phyloP scores from a whole-genome alignment of 805 yeast species.

The Pichia deserticola region DNA sequence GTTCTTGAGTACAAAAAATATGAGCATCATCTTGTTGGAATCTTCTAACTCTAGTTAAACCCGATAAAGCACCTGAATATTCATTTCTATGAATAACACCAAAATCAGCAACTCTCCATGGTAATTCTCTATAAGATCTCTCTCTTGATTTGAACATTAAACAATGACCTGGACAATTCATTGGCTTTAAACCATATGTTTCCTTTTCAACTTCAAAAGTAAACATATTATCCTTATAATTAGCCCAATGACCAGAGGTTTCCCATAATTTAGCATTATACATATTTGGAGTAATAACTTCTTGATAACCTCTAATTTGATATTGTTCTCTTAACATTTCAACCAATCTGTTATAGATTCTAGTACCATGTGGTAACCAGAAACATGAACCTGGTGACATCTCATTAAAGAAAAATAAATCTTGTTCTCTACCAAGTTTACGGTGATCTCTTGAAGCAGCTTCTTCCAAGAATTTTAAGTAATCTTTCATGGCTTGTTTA shows the following conservation, averaged over 20 bases:
- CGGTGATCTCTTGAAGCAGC: slow-evolving; percentile 96
- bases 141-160: slow-evolving; percentile 67
- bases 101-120: slow-evolving; percentile 80
- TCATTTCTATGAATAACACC: slow-evolving; percentile 92
- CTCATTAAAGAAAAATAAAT: slow-evolving; percentile 90
- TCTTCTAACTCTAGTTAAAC: slow-evolving; percentile 85
- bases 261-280: slow-evolving; percentile 97
- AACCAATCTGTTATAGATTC: slow-evolving; percentile 85
- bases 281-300: slow-evolving; percentile 99
- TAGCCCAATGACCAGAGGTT: slow-evolving; percentile 93
- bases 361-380: slow-evolving; percentile 99
- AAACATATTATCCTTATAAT: slow-evolving; percentile 92
- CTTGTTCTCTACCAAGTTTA: slow-evolving; percentile 94
- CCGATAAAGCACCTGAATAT: slow-evolving; percentile 88
- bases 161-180: slow-evolving; percentile 59
- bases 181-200: slow-evolving; percentile 69
- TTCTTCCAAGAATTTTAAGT: slow-evolving; percentile 88
- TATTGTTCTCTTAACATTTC: slow-evolving; percentile 79
- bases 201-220: slow-evolving; percentile 50
- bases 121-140: slow-evolving; percentile 79
- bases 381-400: slow-evolving; percentile 97
- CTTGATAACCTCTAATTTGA: slow-evolving; percentile 91
- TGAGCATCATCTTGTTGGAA: slow-evolving; percentile 99
- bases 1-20: slow-evolving; percentile 85
- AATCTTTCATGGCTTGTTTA: slow-evolving; percentile 91